These are phyloP conservation scores for Microcera coccophila DNA, from an alignment of 2,329 filamentous ascomycete genomes.

Conservation along the genomic window DNA sequence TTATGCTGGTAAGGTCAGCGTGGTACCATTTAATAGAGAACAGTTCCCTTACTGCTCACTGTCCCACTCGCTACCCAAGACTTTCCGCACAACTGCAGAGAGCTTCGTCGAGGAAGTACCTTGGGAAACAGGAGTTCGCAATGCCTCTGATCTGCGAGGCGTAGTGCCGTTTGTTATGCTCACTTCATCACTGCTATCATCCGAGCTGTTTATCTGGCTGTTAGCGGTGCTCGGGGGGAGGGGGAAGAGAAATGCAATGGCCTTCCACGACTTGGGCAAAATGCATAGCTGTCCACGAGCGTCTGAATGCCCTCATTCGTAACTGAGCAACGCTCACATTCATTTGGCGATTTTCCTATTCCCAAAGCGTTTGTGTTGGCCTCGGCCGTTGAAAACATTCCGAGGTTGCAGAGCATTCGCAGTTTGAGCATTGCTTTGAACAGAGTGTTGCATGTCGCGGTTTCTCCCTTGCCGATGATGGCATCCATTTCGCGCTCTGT, in stretches of 20 bases:
- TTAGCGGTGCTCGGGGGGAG: not conserved
- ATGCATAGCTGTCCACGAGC: not conserved
- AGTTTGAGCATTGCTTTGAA: constrained; percentile 5
- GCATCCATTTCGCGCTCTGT: constrained; percentile 1
- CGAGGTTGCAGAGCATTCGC: constrained; percentile 9
- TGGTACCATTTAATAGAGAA: not conserved
- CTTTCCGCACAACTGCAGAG: constrained; percentile 5
- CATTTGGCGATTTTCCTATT: not conserved
- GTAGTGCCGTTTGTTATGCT: not conserved
- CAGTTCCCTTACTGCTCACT: constrained; percentile 3
- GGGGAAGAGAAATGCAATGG: not conserved
- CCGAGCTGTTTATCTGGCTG: not conserved
- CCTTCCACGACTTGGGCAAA: constrained; percentile 7
- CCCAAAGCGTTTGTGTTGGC: not conserved
- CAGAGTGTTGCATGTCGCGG: constrained; percentile 2
- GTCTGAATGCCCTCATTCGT: not conserved
- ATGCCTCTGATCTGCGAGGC: constrained; percentile 1
- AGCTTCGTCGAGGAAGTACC: constrained; percentile 5
- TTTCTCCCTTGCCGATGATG: not conserved
- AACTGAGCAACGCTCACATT: constrained; percentile 7
- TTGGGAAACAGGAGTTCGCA: not conserved
- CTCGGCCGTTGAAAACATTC: not conserved
- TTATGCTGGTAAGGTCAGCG: constrained; percentile 1
- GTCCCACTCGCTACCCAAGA: not conserved
- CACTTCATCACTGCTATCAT: not conserved